A percentile compares a stretch with the other conserved stretches of the same genome.
Conservation (phyloP, 306 rosid species). For the Trifolium subterraneum region DNA sequence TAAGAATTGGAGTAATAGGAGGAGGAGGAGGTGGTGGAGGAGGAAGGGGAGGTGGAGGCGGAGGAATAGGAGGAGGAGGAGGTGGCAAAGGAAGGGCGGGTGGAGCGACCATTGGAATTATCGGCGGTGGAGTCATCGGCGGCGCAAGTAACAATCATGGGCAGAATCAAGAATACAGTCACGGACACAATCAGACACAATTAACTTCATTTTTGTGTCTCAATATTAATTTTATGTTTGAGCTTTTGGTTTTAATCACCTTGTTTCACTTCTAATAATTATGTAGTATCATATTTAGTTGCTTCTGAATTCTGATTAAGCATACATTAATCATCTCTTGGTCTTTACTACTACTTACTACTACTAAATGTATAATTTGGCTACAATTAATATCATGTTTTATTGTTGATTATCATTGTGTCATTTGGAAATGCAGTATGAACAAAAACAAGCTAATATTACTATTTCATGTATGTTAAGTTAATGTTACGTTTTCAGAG, state of each 20-base stretch:
- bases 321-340: neutral
- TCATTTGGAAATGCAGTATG: too few species aligned
- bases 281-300: neutral
- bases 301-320: neutral
- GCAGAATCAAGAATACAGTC: too few species aligned
- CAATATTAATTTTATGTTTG: constrained; percentile 7
- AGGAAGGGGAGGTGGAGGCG: constrained; percentile 6
- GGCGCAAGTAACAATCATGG: too few species aligned
- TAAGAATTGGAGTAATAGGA: neutral
- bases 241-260: constrained; percentile 21
- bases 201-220: neutral
- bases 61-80: neutral
- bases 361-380: neutral
- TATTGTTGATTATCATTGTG: neutral
- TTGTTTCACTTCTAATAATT: constrained; percentile 1
- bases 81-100: neutral
- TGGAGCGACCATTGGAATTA: neutral
- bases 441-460: too few species aligned
- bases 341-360: neutral
- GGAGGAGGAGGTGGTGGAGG: too few species aligned
- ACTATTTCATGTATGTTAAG: too few species aligned
- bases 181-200: too few species aligned
- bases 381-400: neutral
- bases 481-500: too few species aligned
- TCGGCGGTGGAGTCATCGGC: too few species aligned